Base-by-base conservation (phyloP, 768 basidiomycete species). In the Psilocybe cyanescens region DNA sequence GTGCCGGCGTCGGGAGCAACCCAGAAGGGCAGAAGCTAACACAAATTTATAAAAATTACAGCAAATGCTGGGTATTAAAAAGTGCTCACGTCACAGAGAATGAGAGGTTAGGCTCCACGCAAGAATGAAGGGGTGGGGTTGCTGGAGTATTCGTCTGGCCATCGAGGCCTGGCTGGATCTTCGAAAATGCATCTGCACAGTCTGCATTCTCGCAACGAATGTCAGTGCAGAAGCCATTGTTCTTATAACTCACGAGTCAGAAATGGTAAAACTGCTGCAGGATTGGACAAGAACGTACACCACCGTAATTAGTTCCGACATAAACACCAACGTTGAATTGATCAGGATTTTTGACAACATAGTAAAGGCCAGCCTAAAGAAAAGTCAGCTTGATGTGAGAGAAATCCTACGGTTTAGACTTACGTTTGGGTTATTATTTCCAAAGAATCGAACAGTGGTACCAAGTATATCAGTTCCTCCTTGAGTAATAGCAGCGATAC, bases 401-500 rank as follows among this genome's bases (percentile, higher is more conserved):
- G 5, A 44, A 16, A 44, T 5, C 14, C 14, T 8, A 5, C 11
- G 4, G 14, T 11, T 11, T n/a, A 5, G 41, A 17, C 41, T 11
- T n/a, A 44, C 41, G 14, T 44, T 19, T 50, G 50, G 4, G 39
- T 37, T 8, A 53, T 39, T 3, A 55, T 71, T 64, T n/a, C 56
- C 57, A 29, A 51, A 64, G 51, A 72, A 72, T 3, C 67, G 71
- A 64, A 16, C 64, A 14, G 67, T 56, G 2, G 55, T 17, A n/a
- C 51, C 61, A 2, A 66, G 58, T 14, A 61, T 53, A 31, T 66
- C 62, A 19, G 35, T 64, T 49, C 71, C 72, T 2, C 67, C 66
- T 51, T 72, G 68, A 9, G 65, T 61, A 17, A 57, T 62, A 16
- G 70, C 68, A 50, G 71, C 72, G 55, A 68, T 68, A 46, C 65